A percentile compares a stretch with the other conserved stretches of the same genome.
phyloP scores from a whole-genome alignment of 2,329 filamentous ascomycete species.

The Fulvia fulva region DNA sequence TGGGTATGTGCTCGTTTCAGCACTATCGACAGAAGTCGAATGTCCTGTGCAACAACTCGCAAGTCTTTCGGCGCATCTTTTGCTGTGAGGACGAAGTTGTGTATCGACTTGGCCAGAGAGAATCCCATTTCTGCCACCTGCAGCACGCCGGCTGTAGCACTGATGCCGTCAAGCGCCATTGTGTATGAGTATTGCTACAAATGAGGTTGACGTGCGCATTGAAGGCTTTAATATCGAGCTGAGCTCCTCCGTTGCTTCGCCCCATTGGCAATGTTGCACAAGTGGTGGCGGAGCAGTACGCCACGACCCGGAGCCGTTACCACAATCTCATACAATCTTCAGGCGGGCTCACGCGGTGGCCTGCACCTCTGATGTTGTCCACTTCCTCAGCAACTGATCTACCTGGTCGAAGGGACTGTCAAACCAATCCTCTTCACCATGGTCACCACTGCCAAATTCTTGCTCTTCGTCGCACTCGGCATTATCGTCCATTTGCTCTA shows the following conservation, averaged over 20 bases:
- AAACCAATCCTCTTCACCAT: no score
- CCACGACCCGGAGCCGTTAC: no score
- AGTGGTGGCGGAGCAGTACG: background rate
- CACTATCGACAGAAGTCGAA: constrained; percentile 12
- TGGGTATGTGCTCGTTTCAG: constrained; percentile 7
- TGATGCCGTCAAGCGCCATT: background rate
- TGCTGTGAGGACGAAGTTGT: constrained; percentile 8
- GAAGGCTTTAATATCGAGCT: no score
- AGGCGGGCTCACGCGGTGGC: no score
- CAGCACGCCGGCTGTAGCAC: constrained; percentile 10
- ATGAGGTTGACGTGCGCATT: background rate
- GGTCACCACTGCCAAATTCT: no score
- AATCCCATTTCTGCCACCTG: constrained; percentile 17
- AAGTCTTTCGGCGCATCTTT: constrained; percentile 12
- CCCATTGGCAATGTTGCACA: background rate
- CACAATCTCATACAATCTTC: no score
- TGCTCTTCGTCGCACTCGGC: background rate
- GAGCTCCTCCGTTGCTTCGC: background rate
- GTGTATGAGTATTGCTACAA: no score
- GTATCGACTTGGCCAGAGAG: constrained; percentile 13
- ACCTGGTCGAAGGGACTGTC: background rate
- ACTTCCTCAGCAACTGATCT: background rate
- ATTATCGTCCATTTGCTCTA: background rate
- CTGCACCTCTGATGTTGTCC: background rate
- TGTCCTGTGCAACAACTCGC: constrained; percentile 13